These are phyloP conservation scores for Solanum neorickii DNA, from an alignment of 257 asterid species.

Conservation along the genomic window DNA sequence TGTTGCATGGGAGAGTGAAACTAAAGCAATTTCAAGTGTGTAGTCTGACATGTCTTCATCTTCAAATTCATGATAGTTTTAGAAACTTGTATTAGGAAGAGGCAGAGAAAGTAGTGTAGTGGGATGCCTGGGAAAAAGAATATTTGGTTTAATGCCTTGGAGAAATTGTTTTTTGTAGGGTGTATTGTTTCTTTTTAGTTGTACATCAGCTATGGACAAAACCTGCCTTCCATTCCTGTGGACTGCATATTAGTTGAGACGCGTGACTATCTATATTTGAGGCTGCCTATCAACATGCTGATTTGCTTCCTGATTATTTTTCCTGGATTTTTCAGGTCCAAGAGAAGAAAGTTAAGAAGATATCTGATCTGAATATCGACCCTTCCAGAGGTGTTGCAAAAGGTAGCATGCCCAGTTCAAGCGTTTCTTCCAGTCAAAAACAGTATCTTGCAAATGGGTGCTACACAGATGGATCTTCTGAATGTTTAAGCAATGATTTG, in stretches of 20 bases:
- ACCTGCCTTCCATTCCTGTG: background rate
- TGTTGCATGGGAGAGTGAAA: background rate
- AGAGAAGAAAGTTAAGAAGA: conserved; percentile 94
- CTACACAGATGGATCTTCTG: conserved; percentile 40
- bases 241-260: background rate
- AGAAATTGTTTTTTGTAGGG: background rate
- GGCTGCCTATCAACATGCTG: background rate
- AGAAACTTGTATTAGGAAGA: background rate
- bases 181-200: background rate
- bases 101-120: background rate
- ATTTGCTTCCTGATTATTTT: background rate
- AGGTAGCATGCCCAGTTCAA: conserved; percentile 54
- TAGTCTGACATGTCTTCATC: background rate
- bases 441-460: conserved; percentile 56
- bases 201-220: background rate
- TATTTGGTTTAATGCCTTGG: background rate
- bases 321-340: conserved; percentile 59
- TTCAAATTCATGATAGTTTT: background rate
- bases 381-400: conserved; percentile 53
- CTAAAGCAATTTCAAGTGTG: background rate
- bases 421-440: conserved; percentile 49
- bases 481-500: conserved; percentile 43
- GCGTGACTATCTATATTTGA: background rate
- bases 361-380: conserved; percentile 72
- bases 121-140: background rate